Evolutionary conservation across 106 monocot species (phyloP), one percentile per base, ranked within the genome.

Genomic region (Acorus gramineus): DNA sequence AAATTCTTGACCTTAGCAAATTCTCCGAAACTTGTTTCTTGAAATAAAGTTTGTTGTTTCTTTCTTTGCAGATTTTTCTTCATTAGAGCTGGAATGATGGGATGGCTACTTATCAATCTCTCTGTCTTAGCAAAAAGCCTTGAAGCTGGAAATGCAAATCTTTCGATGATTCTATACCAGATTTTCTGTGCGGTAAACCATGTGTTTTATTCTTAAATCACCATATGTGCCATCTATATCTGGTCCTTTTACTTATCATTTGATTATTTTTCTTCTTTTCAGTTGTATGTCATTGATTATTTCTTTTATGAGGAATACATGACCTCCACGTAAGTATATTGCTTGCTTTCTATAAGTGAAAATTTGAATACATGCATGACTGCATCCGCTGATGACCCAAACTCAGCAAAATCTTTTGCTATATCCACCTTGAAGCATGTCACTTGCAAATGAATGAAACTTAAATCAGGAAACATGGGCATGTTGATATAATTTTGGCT

Each of bases 61-160:
- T 2, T 65, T 2, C 50, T 66, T 62, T 84, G 56, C 61, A 96
- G 96, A 73, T 96, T 96, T 77, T 96, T 91, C 76, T 91, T 87
- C 76, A 82, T 96, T 12, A 82, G 91, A 75, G 90, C 96, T 76
- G 96, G 96, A 70, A 85, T 96, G 96, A 91, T 91, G 91, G 96
- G 87, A 65, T 96, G 96, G 96, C 72, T 91, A 60, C 82, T 96
- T 44, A 90, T 96, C 59, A 96, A 96, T 69, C 90, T 96, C 14
- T 90, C 96, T 58, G 44, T 96, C 53, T 70, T 91, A 50, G 75
- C 78, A 11, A 96, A 88, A 83, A 80, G 76, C 73, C 49, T 81
- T 66, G 74, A 83, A 73, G 68, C 47, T 74, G 85, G 87, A 55
- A 74, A 81, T 65, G 68, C 57, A 54, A 91, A 88, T 59, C 60